A percentile compares a stretch with the other conserved stretches of the same genome.
These are phyloP conservation scores for Priceomyces melissophilus DNA, from an alignment of 805 yeast genomes.

Conservation along the genomic window DNA sequence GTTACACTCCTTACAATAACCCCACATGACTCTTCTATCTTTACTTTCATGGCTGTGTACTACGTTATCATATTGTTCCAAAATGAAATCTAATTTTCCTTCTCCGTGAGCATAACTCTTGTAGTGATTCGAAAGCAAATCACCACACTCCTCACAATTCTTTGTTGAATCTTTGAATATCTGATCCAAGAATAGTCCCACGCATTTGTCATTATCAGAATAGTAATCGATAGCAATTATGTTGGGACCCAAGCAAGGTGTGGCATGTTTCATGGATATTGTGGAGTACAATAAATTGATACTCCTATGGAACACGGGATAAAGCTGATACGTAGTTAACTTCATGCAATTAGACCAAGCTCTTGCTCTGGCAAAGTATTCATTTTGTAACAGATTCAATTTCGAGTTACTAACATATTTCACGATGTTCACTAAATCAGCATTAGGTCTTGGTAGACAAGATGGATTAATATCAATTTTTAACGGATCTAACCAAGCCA, in stretches of 20 bases:
- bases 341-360: conserved; percentile 39
- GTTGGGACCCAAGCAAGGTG: conserved; percentile 92
- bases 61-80: conserved; percentile 47
- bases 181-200: conserved; percentile 87
- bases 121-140: conserved; percentile 66
- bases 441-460: conserved; percentile 34
- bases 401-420: conserved; percentile 32
- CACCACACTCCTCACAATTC: conserved; percentile 79
- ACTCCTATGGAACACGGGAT: conserved; percentile 63
- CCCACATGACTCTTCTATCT: conserved; percentile 79
- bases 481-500: conserved; percentile 22
- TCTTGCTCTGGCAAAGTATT: conserved; percentile 47
- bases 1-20: conserved; percentile 78
- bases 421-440: conserved; percentile 36
- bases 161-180: conserved; percentile 63
- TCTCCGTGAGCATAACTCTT: conserved; percentile 85
- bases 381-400: conserved; percentile 47
- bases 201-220: conserved; percentile 83
- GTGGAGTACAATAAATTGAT: conserved; percentile 76
- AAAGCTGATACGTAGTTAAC: conserved; percentile 34
- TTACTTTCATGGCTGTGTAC: conserved; percentile 21
- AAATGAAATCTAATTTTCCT: conserved; percentile 74
- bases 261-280: conserved; percentile 77
- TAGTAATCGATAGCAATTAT: conserved; percentile 81
- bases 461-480: conserved; percentile 21